Evolutionary conservation across 257 asterid genomes (phyloP).

Genomic region (Ocimum tenuiflorum): DNA sequence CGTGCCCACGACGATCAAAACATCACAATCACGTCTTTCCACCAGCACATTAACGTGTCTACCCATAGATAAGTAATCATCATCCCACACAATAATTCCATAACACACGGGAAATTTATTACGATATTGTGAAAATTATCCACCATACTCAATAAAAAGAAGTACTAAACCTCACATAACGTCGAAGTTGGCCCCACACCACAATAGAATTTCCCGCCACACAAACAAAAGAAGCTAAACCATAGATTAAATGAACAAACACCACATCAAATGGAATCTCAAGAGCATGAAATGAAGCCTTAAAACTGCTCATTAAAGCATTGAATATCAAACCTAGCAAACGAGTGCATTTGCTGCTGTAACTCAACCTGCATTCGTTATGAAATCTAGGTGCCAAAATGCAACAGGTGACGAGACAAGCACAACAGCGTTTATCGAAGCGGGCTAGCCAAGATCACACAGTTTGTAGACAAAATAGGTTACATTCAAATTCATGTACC

Average conservation of each 20-base stretch:
- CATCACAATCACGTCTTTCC: too few species aligned
- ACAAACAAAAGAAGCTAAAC: too few species aligned
- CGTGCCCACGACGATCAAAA: too few species aligned
- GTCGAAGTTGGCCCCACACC: too few species aligned
- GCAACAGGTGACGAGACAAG: not conserved
- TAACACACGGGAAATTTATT: too few species aligned
- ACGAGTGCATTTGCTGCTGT: slow-evolving; percentile 20
- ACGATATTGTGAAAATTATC: too few species aligned
- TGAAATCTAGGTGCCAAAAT: not conserved
- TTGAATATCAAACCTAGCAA: not conserved
- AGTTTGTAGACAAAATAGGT: not conserved
- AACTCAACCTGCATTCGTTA: not conserved
- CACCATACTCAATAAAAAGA: too few species aligned
- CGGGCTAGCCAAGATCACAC: not conserved
- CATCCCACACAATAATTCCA: not conserved
- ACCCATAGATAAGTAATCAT: not conserved
- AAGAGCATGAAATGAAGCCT: too few species aligned
- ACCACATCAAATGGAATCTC: too few species aligned
- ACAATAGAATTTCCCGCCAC: too few species aligned
- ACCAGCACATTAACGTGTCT: not conserved
- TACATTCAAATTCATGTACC: not conserved
- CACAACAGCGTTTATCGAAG: not conserved
- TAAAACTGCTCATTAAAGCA: not conserved
- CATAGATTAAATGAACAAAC: too few species aligned
- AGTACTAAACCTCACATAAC: too few species aligned